Evolutionary conservation across 441 rosid genomes (phyloP), one percentile per base, ranked within the genome.

Genomic region (Erysimum pusillum): DNA sequence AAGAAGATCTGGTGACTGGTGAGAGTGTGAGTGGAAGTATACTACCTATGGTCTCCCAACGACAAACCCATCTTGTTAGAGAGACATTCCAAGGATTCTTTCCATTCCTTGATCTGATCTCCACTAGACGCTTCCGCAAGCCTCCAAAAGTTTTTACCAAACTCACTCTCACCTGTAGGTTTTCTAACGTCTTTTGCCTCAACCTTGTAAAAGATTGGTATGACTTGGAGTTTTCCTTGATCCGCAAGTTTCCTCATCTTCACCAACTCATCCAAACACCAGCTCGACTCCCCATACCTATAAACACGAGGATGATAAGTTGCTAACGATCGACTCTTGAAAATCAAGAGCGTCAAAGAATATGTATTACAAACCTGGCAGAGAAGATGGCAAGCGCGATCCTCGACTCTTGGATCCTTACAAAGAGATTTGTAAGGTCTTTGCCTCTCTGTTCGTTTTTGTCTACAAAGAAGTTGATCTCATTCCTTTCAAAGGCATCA

Each of bases 61-160:
- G 71, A 64, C 49, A 74, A 57, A 45, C 78, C 78, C 57, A 66
- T 65, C 48, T 64, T 74, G 48, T 18, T 6, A 9, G 71, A 31
- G 41, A 74, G 25, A 25, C 34, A 54, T 4, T 65, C 72, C 3
- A 74, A n/a, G 0, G 78, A 59, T 14, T 74, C 67, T 13, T 58
- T 74, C 78, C 78, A 74, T 0, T 56, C n/a, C 42, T 65, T 66
- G 73, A 74, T 74, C 42, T 46, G n/a, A 46, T 57, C 59, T 45
- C 56, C 71, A 63, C 28, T 73, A 4, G 71, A 63, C 31, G 15
- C 48, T n/a, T 15, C 58, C 3, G 48, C 66, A 0, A 66, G 65
- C 3, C 1, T 57, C 78, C 72, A 66, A 39, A 74, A 74, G 48
- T 74, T 74, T 0, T 46, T 32, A 36, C 78, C 72, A 64, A 74